phyloP scores from a whole-genome alignment of 2,329 filamentous ascomycete species.

The Zymoseptoria ardabiliae region DNA sequence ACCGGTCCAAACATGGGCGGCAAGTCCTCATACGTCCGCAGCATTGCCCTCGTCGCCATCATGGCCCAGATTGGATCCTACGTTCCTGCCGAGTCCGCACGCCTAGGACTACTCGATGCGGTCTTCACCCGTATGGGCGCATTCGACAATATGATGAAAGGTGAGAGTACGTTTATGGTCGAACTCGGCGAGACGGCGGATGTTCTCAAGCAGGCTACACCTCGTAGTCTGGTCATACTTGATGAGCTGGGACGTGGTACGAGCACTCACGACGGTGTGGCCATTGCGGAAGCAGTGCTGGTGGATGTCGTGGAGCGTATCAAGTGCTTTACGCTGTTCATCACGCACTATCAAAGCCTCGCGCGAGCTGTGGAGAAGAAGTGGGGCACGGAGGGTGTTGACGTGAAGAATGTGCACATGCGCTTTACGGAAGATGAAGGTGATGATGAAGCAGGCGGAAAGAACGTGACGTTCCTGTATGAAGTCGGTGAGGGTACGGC shows the following conservation, averaged over 20 bases:
- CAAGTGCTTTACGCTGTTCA: conserved; percentile 79
- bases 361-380: conserved; percentile 66
- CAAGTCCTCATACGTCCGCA: conserved; percentile 94
- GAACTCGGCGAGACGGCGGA: conserved; percentile 87
- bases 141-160: conserved; percentile 89
- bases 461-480: conserved; percentile 90
- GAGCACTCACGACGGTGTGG: conserved; percentile 89
- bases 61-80: conserved; percentile 94
- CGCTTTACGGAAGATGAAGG: conserved; percentile 59
- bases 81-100: conserved; percentile 70
- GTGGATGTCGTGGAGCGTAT: conserved; percentile 71
- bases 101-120: conserved; percentile 77
- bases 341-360: conserved; percentile 93
- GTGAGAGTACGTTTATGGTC: conserved; percentile 96
- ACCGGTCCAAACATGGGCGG: conserved; percentile 99
- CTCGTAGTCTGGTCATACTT: conserved; percentile 77
- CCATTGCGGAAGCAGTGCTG: conserved; percentile 87
- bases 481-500: conserved; percentile 86
- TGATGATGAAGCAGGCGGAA: conserved; percentile 49
- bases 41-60: conserved; percentile 82
- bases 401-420: conserved; percentile 89
- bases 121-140: conserved; percentile 95
- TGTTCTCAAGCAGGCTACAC: conserved; percentile 82
- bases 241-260: conserved; percentile 94
- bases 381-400: conserved; percentile 50